Base-by-base conservation (phyloP, 1,284 basidiomycete genomes). In the Pyrrhoderma noxium region DNA sequence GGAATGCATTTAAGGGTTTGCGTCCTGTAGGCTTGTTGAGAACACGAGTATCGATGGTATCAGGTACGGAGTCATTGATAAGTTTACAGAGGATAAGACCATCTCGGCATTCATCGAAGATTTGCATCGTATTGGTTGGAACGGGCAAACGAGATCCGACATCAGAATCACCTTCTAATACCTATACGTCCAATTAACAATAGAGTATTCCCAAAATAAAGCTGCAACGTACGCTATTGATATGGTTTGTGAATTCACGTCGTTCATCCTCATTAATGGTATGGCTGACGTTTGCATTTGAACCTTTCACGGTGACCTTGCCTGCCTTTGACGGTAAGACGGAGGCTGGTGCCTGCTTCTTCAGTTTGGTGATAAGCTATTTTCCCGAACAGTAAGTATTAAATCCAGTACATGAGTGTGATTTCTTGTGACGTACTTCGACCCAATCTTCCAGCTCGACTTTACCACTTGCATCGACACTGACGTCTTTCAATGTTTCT, bases 381-480 rank as follows among this genome's bases (percentile, higher is more conserved):
- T 58, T 19, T 21, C 37, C 21, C 5, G 9, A 19, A 55, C 14
- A n/a, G 52, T 57, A 51, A 46, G 53, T 52, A 43, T 37, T 47
- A 37, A 41, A 46, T 54, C 42, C 59, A 54, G 59, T 57, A 56
- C 51, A 18, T 22, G 3, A 5, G 14, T n/a, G n/a, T 3, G 13
- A 37, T 48, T n/a, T 19, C 36, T 18, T 42, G 48, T 47, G 19
- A 56, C 80, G 54, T 61, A 91, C 89, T 76, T 95, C 93, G 45
- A 99, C 93, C 84, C 93, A 99, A 67, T 99, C 95, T 60, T 99
- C 96, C 53, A 99, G 73, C 70, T 98, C 96, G 54, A 99, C 85
- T 64, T 93, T 91, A 35, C 96, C 96, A 60, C 88, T 92, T 5
- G 95, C 86, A 65, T 99, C 95, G 40, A 98, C 81, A 58, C 86